phyloP scores from a whole-genome alignment of 1,284 basidiomycete genomes.

The Cutaneotrichosporon cutaneum region DNA sequence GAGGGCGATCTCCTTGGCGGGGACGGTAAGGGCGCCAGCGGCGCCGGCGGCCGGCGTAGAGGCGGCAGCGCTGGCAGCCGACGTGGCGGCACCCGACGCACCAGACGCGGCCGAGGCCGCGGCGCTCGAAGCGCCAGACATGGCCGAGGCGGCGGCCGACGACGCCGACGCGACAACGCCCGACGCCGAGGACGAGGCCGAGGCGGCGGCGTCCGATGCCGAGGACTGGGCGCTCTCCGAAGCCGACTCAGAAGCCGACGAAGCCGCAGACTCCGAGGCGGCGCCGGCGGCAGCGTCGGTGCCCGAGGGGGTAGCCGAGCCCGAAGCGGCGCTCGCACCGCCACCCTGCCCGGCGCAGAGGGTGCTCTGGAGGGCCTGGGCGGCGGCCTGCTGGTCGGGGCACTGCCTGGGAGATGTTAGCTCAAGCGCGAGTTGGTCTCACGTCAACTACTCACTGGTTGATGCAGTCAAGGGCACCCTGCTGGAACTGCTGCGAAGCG shows the following conservation, averaged over 20 bases:
- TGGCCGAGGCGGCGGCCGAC: background rate
- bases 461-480: constrained; percentile 7
- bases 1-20: constrained; percentile 9
- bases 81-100: background rate
- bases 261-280: background rate
- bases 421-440: background rate
- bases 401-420: constrained; percentile 7
- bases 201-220: no score
- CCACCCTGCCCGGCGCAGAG: constrained; percentile 3
- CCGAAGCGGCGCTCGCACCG: background rate
- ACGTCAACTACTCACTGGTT: background rate
- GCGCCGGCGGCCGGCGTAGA: background rate
- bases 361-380: constrained; percentile 3
- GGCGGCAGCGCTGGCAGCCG: background rate
- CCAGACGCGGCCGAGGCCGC: background rate
- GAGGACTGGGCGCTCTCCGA: no score
- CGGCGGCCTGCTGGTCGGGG: constrained; percentile 10
- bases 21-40: constrained; percentile 5
- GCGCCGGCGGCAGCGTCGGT: background rate
- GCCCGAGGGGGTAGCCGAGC: background rate
- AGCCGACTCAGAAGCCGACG: background rate
- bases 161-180: constrained; percentile 1
- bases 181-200: background rate
- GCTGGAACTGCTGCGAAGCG: background rate
- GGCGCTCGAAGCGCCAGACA: constrained; percentile 4